Evolutionary conservation across 345 rosid genomes (phyloP).

Genomic region (Theobroma cacao): DNA sequence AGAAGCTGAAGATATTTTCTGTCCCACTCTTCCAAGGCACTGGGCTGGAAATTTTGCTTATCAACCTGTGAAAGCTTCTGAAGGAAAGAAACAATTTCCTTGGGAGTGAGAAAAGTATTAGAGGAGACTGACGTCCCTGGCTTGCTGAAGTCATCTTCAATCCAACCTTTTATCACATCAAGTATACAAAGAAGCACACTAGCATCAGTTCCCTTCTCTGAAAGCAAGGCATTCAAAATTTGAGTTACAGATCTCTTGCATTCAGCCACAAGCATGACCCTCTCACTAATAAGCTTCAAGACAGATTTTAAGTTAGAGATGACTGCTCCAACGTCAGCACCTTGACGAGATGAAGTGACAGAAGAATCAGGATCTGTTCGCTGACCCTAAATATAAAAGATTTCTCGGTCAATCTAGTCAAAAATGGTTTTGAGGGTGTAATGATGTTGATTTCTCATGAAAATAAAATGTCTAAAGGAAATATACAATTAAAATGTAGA

Average conservation of each 20-base stretch:
- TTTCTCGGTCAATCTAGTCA: constrained; percentile 15
- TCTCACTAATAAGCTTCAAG: constrained; percentile 77
- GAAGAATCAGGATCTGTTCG: constrained; percentile 86
- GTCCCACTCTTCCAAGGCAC: constrained; percentile 88
- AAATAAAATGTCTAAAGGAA: background rate
- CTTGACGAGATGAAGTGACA: constrained; percentile 85
- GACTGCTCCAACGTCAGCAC: constrained; percentile 79
- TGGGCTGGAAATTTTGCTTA: constrained; percentile 66
- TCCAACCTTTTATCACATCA: constrained; percentile 87
- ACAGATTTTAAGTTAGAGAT: constrained; percentile 76
- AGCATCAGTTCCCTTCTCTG: constrained; percentile 91
- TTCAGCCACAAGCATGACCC: constrained; percentile 80
- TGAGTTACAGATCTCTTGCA: constrained; percentile 84
- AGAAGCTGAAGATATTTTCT: constrained; percentile 90
- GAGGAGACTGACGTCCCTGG: constrained; percentile 52
- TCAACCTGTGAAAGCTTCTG: constrained; percentile 90
- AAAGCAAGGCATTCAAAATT: constrained; percentile 72
- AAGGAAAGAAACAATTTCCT: constrained; percentile 82
- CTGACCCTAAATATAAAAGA: constrained; percentile 60
- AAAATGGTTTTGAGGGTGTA: background rate
- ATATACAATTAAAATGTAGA: background rate
- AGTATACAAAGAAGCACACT: constrained; percentile 90
- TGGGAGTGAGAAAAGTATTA: constrained; percentile 56
- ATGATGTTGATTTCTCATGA: background rate
- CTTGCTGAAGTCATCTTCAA: constrained; percentile 75